Base-by-base conservation (phyloP, 176 grass and related monocot species). In the Triticum dicoccoides region DNA sequence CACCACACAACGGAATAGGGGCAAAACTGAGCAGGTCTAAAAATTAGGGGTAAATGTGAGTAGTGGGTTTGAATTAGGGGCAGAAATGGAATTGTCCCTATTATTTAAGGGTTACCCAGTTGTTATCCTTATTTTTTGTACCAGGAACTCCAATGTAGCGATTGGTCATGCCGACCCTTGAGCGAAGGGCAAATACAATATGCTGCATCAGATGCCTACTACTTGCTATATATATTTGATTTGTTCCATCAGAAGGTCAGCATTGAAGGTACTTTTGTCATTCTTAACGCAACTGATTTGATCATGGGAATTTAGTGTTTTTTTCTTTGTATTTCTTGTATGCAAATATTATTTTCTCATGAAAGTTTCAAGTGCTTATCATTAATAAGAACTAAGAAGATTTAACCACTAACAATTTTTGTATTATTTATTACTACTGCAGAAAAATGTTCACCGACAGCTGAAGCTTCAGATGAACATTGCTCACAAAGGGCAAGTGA, bases 71-170 rank as follows among this genome's bases (percentile, higher is more conserved):
- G 9, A 42, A 11, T 42, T 42, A 42, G 41, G 2, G 41, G 41
- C 41, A 42, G 41, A 42, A 42, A 42, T 42, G 41, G 41, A 42
- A 42, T 39, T 42, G 2, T 42, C 41, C 39, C 39, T 76, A 51
- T 45, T 84, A 66, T 66, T 66, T 49, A 37, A 17, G 7, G 21
- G 21, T 86, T 82, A n/a, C 9, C 65, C 82, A 78, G 66, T 58
- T 65, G 14, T 33, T 65, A 64, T 65, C 56, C 59, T 62, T 63
- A 21, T 14, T 20, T 76, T 87, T 67, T 30, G 20, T 45, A 51
- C 61, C 80, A 99, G 97, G 97, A 99, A 90, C 89, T 99, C 51
- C 97, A 99, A 56, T 99, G 97, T 85, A 99, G 94, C 88, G 97
- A 99, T 90, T 96, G 97, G 97, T 96, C 94, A 45, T 87, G 82